Evolutionary conservation across 805 yeast species (phyloP), one percentile per base, ranked within the genome.

Genomic region (Metschnikowia vanudenii): DNA sequence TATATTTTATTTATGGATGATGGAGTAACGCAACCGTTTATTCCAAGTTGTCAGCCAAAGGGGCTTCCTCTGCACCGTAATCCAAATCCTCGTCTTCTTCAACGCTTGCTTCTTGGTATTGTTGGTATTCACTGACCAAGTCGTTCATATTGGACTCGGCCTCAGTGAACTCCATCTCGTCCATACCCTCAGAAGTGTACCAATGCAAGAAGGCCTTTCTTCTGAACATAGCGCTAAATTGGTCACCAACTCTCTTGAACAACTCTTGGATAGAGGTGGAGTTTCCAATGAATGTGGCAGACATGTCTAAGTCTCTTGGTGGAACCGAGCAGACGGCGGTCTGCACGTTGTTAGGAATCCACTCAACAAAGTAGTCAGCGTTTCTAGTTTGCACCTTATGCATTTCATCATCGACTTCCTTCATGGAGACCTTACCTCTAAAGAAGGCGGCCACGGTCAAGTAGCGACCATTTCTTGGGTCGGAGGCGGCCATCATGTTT

Each of bases 121-220:
- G 96, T 73, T 88, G 94, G 66, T 90, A 73, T 71, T 90, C 97
- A 62, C 84, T 80, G 46, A 89, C 90, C 63, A 90, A 76, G 70
- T 90, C 97, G 58, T 79, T 80, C 90, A 90, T 82, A 67, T 90
- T 87, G 45, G 92, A 83, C 73, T 88, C 95, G 44, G 97, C 97
- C 74, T 90, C 97, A 48, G 89, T 81, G 69, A 90, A 90, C 73
- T 90, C 97, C 76, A 84, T 78, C 73, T 85, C 95, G 63, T 90
- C 97, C 97, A 90, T 90, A 74, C 97, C 97, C 71, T 90, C 97
- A 58, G 84, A 79, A 9, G 94, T 87, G 73, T 88, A 90, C 97
- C 97, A 90, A 71, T 90, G 96, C 73, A 90, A 83, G 82, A 90
- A 90, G 54, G 97, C 97, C 69, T 85, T 86, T 75, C 94, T 88